phyloP scores from a whole-genome alignment of 176 grass and related monocot species.

The Elaeis guineensis region DNA sequence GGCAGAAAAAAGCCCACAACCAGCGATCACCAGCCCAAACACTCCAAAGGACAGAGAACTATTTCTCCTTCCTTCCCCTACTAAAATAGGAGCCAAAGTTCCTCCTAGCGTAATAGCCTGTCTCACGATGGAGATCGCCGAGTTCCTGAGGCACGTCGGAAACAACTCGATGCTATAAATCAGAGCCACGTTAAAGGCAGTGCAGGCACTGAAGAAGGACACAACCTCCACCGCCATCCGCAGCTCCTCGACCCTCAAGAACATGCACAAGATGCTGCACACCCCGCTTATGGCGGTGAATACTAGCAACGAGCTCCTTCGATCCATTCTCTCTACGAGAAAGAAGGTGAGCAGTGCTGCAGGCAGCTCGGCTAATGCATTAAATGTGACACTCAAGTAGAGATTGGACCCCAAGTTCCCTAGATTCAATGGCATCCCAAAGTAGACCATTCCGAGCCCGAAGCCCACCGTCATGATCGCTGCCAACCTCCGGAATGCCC shows the following conservation, averaged over 20 bases:
- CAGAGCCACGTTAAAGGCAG: slow-evolving; percentile 51
- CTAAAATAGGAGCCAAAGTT: slow-evolving; percentile 53
- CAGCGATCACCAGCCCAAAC: slow-evolving; percentile 51
- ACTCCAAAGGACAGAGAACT: slow-evolving; percentile 69
- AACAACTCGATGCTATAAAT: slow-evolving; percentile 89
- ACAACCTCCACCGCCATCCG: slow-evolving; percentile 52
- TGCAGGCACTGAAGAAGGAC: slow-evolving; percentile 76
- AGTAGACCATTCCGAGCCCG: slow-evolving; percentile 77
- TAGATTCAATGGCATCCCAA: slow-evolving; percentile 87
- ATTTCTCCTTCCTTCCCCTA: slow-evolving; percentile 45
- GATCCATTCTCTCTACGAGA: slow-evolving; percentile 40
- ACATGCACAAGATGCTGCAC: slow-evolving; percentile 47
- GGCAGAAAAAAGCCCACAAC: slow-evolving; percentile 34
- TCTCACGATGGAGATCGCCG: slow-evolving; percentile 58
- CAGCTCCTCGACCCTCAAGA: slow-evolving; percentile 17
- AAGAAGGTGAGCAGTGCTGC: slow-evolving; percentile 40
- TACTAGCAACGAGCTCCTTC: slow-evolving; percentile 40
- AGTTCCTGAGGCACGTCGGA: slow-evolving; percentile 77
- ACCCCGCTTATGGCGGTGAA: slow-evolving; percentile 36
- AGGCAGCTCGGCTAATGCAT: slow-evolving; percentile 72
- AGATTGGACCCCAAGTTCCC: slow-evolving; percentile 75
- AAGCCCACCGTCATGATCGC: slow-evolving; percentile 52
- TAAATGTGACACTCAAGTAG: slow-evolving; percentile 72
- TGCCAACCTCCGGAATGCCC: slow-evolving; percentile 55
- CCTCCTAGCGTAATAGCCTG: slow-evolving; percentile 67